Conservation (phyloP, 257 asterid species). For the Solanum clarkiae region DNA sequence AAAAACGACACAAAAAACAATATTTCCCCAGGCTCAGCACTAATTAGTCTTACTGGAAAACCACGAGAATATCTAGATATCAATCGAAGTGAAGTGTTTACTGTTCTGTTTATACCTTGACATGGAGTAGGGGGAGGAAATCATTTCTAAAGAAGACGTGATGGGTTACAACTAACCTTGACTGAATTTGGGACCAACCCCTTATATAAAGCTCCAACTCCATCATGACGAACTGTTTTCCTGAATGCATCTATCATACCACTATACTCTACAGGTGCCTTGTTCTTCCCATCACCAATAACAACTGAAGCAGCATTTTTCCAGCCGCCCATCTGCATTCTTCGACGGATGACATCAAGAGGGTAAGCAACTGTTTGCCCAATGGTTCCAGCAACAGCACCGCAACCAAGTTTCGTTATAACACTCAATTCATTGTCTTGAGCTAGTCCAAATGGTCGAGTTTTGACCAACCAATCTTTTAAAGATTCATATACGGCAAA, state of each 20-base stretch:
- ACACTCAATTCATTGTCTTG: slow-evolving; percentile 77
- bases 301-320: slow-evolving; percentile 73
- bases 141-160: not conserved
- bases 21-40: not conserved
- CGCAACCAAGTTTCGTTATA: slow-evolving; percentile 76
- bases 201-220: slow-evolving; percentile 81
- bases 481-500: slow-evolving; percentile 95
- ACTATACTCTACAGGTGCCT: slow-evolving; percentile 53
- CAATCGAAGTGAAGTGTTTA: not conserved
- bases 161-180: slow-evolving; percentile 48
- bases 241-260: slow-evolving; percentile 97
- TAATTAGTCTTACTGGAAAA: not conserved
- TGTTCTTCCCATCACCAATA: slow-evolving; percentile 68
- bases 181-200: slow-evolving; percentile 97
- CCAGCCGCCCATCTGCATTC: slow-evolving; percentile 99
- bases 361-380: slow-evolving; percentile 99
- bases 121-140: not conserved
- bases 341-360: slow-evolving; percentile 86
- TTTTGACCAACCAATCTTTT: slow-evolving; percentile 70
- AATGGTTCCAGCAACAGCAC: slow-evolving; percentile 92
- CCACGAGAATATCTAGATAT: not conserved
- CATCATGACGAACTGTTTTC: slow-evolving; percentile 90
- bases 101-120: not conserved
- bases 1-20: not conserved
- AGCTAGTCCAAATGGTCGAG: slow-evolving; percentile 47